Evolutionary conservation across 345 rosid genomes (phyloP).

Genomic region (Euphorbia peplus): DNA sequence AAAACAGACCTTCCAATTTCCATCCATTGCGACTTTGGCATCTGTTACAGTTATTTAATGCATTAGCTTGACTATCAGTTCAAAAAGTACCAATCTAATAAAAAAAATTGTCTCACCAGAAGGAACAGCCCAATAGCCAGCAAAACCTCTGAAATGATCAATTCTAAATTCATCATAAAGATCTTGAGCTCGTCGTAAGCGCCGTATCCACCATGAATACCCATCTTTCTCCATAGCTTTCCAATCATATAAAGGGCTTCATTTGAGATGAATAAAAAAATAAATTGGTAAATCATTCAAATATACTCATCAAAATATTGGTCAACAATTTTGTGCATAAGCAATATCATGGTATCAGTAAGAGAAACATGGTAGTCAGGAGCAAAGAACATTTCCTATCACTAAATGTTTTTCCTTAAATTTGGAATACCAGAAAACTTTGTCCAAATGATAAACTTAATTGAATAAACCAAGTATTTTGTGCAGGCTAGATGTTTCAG

Average conservation of each 20-base stretch:
- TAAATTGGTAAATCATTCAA: slow-evolving; percentile 14
- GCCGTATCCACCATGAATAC: slow-evolving; percentile 85
- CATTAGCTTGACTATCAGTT: slow-evolving; percentile 15
- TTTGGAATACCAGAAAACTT: background rate
- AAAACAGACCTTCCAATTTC: slow-evolving; percentile 78
- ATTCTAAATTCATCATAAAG: slow-evolving; percentile 86
- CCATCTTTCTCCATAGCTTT: slow-evolving; percentile 84
- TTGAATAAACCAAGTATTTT: background rate
- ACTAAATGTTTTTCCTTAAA: background rate
- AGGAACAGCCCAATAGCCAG: slow-evolving; percentile 94
- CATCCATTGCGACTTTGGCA: slow-evolving; percentile 75
- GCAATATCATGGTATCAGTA: slow-evolving; percentile 10
- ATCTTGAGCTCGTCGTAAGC: slow-evolving; percentile 67
- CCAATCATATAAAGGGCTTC: slow-evolving; percentile 95
- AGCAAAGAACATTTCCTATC: background rate
- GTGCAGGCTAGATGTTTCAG: background rate
- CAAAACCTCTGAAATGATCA: slow-evolving; percentile 96
- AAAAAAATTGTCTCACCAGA: slow-evolving; percentile 55
- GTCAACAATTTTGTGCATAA: background rate
- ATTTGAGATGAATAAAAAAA: slow-evolving; percentile 21
- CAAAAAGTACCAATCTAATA: slow-evolving; percentile 8
- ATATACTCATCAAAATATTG: background rate
- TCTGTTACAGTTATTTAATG: slow-evolving; percentile 45
- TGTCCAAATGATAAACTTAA: background rate
- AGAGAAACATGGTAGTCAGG: background rate